Evolutionary conservation across 805 yeast genomes (phyloP), one percentile per base, ranked within the genome.

Genomic region (Nakazawaea anatomiae): DNA sequence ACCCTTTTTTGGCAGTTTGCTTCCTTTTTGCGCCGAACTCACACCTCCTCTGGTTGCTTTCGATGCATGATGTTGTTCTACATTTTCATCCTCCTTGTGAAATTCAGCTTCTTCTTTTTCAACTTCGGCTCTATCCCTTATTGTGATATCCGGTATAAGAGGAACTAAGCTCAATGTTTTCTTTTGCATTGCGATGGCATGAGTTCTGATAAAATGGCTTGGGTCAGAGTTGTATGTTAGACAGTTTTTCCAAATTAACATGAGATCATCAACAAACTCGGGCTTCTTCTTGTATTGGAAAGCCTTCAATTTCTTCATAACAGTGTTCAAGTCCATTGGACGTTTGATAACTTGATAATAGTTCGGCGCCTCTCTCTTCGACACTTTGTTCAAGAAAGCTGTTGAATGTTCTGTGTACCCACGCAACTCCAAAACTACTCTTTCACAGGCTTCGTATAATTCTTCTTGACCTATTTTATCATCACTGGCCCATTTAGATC

Each of bases 401-500:
- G 97, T 90, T 0, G 97, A 90, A 67, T 94, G 98, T 61, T 94
- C 97, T 0, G 99, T 92, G 58, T 86, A 89, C 6, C 92, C 88
- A 61, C 99, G 77, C 34, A 94, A 71, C 60, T 94, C 98, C 56
- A 84, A 71, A 0, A 92, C 91, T 1, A 94, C 99, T 61, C 90
- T 91, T 60, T 94, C 99, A 60, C 97, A 92, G 0, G 97, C 96
- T 59, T 95, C 99, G 62, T 94, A 94, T 27, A 94, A 75, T 65
- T 95, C 99, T 63, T 94, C 99, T 68, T 94, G 99, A 6, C 99
- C 99, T 42, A 94, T 83, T 54, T 87, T 77, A 52, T 91, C 96
- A 62, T 94, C 97, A 52, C 88, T 88, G 7, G 97, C 95, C 99
- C 99, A 94, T 68, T 94, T 94, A 0, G 98, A 95, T 53, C 98